Base-by-base conservation (phyloP, 345 rosid genomes). In the Linum trigynum region DNA sequence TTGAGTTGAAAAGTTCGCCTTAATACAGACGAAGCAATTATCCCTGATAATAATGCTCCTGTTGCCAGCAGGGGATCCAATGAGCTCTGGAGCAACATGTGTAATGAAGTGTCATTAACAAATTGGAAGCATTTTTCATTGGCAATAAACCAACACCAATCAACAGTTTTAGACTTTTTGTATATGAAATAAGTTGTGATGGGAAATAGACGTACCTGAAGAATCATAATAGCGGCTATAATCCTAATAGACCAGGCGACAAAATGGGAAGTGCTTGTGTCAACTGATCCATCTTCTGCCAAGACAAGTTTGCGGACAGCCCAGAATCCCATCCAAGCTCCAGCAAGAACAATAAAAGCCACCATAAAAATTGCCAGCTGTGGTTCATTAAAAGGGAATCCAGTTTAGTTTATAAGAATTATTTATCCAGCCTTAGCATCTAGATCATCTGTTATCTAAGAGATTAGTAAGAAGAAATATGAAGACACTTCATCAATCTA, bases 241-340 rank as follows among this genome's bases (percentile, higher is more conserved):
- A 86, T 67, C 62, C 94, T 78, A 63, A 92, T 84, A 61, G 96
- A 76, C 92, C 97, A 92, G 57, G 88, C 78, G 64, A 92, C 97
- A 65, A 90, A 90, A 61, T 69, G 48, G 59, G 97, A 75, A 12
- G 94, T 90, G 78, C 83, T 80, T 51, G 71, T 57, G 73, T 92
- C 97, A 77, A 92, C 69, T 35, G 86, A 81, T 57, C 98, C 98
- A 71, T 92, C 98, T 77, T 85, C 90, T 1, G 92, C 70, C 57
- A 92, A 77, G 72, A 92, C 85, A 63, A 92, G 81, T 71, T 88
- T 90, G 66, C 80, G 84, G 63, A 88, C 96, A 64, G 84, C 90
- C 97, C 96, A 88, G 76, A 90, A 92, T 71, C 97, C 98, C 79
- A 92, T 74, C 89, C 91, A 90, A 51, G 98, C 98, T 79, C 98